Base-by-base conservation (phyloP, 2,329 filamentous ascomycete species). In the Metarhizium album region DNA sequence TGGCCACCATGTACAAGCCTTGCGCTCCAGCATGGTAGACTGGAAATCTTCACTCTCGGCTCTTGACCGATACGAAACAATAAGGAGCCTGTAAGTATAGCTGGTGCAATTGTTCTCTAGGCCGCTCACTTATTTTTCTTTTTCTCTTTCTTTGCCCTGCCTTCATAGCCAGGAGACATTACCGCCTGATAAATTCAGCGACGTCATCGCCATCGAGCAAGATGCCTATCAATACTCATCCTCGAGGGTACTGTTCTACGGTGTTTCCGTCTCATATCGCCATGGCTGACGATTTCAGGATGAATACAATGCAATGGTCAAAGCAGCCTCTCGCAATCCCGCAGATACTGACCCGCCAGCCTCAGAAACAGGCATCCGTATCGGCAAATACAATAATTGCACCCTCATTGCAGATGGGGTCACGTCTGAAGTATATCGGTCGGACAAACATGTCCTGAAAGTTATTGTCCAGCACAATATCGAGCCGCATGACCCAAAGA, bases 351-450 rank as follows among this genome's bases (percentile, higher is more conserved):
- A n/a, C 22, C 4, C n/a, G 6, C 14, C 43, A 46, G 27, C 38
- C 22, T 23, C 42, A 27, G 23, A 46, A 11, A 20, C 53, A 2
- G 74, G 72, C 9, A 64, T 75, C 42, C 64, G 65, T 31, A 82
- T 84, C 52, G 81, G 80, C 8, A 27, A 64, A 4, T 83, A 82
- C 56, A 43, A 55, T 18, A 66, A 74, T 53, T 85, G 82, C 61
- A 67, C 69, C 24, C 74, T 75, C 56, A 61, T 84, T n/a, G 73
- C 74, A 45, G 72, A 73, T 55, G 93, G 93, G 20, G 73, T 91
- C 13, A 93, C 89, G 54, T 93, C 91, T 18, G 80, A 84, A 50
- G 82, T 98, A 47, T 97, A 90, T 70, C 84, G 84, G 59, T 82
- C 82, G 40, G 69, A 64, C 22, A 59, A 69, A 48, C 70, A 72